These are phyloP conservation scores for Lepidium campestre DNA, from an alignment of 441 rosid species.

Conservation along the genomic window DNA sequence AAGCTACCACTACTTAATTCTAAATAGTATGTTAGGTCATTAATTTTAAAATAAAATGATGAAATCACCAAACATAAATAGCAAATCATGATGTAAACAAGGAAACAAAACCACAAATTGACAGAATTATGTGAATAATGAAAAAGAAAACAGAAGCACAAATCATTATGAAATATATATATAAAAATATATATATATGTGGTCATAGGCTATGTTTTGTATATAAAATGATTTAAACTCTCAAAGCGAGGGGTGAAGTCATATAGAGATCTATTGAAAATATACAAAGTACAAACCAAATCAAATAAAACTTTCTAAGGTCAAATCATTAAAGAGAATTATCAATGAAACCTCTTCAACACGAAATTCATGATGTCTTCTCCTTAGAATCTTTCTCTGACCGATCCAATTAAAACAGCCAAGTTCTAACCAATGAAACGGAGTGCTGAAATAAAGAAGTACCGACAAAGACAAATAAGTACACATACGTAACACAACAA, in stretches of 20 bases:
- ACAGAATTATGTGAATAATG: too few species aligned
- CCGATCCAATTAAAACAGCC: background rate
- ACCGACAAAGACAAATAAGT: background rate
- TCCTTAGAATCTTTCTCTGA: background rate
- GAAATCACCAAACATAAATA: too few species aligned
- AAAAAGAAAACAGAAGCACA: too few species aligned
- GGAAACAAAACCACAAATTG: too few species aligned
- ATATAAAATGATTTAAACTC: background rate
- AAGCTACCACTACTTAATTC: too few species aligned
- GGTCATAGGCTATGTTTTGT: too few species aligned
- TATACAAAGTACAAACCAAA: too few species aligned
- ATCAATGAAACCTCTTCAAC: background rate
- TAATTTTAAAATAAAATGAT: too few species aligned
- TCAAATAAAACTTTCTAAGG: background rate
- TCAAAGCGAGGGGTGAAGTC: background rate
- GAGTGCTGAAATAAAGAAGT: background rate
- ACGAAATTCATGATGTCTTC: slow-evolving; percentile 2
- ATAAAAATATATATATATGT: too few species aligned
- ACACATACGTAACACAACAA: slow-evolving; percentile 25
- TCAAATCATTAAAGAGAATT: background rate
- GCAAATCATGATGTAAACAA: too few species aligned
- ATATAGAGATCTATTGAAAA: background rate
- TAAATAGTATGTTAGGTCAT: too few species aligned
- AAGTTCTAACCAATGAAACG: slow-evolving; percentile 9
- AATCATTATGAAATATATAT: too few species aligned